These are phyloP conservation scores for Plasmopara viticola DNA, from an alignment of 352 stramenopile genomes.

Conservation along the genomic window DNA sequence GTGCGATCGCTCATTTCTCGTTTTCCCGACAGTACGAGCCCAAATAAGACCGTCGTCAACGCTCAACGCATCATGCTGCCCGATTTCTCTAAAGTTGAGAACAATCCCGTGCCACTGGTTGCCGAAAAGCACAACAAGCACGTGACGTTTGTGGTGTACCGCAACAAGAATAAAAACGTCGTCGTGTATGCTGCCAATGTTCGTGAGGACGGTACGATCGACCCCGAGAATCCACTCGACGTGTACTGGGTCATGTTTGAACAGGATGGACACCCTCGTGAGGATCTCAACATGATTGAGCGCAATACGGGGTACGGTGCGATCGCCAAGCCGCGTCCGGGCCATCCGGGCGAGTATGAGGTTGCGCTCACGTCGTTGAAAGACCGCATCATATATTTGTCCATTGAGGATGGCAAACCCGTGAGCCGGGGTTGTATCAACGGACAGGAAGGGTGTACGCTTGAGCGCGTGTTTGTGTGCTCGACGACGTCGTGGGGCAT, in stretches of 20 bases:
- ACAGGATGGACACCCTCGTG: slow-evolving; percentile 67
- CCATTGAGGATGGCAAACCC: slow-evolving; percentile 69
- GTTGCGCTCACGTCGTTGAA: slow-evolving; percentile 76
- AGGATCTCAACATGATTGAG: slow-evolving; percentile 85
- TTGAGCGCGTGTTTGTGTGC: slow-evolving; percentile 80
- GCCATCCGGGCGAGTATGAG: slow-evolving; percentile 67
- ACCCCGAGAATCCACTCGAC: slow-evolving; percentile 64
- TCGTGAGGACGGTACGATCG: slow-evolving; percentile 59
- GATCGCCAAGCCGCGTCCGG: slow-evolving; percentile 60
- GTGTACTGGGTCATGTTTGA: slow-evolving; percentile 90
- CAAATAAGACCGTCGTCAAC: no score
- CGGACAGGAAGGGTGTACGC: slow-evolving; percentile 54
- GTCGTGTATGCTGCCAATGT: slow-evolving; percentile 70
- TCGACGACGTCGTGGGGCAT: slow-evolving; percentile 84
- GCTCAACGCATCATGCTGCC: slow-evolving; percentile 39
- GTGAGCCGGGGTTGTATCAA: slow-evolving; percentile 69
- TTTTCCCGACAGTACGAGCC: not conserved
- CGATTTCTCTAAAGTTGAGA: slow-evolving; percentile 85
- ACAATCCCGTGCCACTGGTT: slow-evolving; percentile 76
- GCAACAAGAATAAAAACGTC: slow-evolving; percentile 89
- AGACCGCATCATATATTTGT: slow-evolving; percentile 71
- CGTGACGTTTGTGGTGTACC: slow-evolving; percentile 79
- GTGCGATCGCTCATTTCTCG: not conserved
- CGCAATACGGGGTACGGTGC: slow-evolving; percentile 79
- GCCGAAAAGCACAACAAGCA: slow-evolving; percentile 71